A percentile compares a stretch with the other conserved stretches of the same genome.
These are phyloP conservation scores for Vitis amurensis DNA, from an alignment of 164 flowering plant genomes.

Conservation along the genomic window DNA sequence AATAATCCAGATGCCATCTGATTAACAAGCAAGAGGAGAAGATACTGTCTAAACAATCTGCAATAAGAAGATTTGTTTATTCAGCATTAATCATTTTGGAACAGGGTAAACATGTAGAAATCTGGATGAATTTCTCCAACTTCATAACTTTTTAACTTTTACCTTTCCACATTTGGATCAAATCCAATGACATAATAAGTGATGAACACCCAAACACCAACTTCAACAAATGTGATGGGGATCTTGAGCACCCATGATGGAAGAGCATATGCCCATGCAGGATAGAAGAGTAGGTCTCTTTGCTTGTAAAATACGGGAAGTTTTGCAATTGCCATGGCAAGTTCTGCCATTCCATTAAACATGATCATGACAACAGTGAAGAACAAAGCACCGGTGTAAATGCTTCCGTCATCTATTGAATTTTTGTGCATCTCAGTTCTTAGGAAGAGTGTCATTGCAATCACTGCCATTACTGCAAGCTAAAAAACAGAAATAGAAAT, in stretches of 20 bases:
- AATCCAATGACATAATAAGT: slow-evolving; percentile 64
- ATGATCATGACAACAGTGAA: slow-evolving; percentile 21
- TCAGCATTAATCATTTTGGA: not conserved
- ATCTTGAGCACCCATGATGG: slow-evolving; percentile 59
- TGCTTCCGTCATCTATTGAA: slow-evolving; percentile 21
- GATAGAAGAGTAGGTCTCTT: slow-evolving; percentile 42
- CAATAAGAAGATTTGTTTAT: not conserved
- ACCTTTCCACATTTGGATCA: slow-evolving; percentile 64
- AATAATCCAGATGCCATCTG: slow-evolving; percentile 38
- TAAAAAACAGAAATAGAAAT: slow-evolving; percentile 13
- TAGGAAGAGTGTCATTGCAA: slow-evolving; percentile 51
- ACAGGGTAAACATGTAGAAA: no score
- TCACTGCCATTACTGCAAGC: slow-evolving; percentile 34
- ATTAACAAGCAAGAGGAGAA: slow-evolving; percentile 20
- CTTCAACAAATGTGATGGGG: slow-evolving; percentile 58
- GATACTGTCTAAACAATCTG: slow-evolving; percentile 32
- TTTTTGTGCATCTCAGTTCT: slow-evolving; percentile 44
- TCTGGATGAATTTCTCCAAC: no score
- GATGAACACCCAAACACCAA: slow-evolving; percentile 42
- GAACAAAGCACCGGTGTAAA: slow-evolving; percentile 37
- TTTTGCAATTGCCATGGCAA: slow-evolving; percentile 37
- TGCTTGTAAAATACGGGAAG: slow-evolving; percentile 60
- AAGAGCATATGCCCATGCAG: slow-evolving; percentile 62
- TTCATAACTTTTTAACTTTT: not conserved
- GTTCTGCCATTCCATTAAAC: slow-evolving; percentile 46